A percentile compares a stretch with the other conserved stretches of the same genome.
Evolutionary conservation across 495 filamentous ascomycete species (phyloP).

Genomic region (Sphaerosporella brunnea): DNA sequence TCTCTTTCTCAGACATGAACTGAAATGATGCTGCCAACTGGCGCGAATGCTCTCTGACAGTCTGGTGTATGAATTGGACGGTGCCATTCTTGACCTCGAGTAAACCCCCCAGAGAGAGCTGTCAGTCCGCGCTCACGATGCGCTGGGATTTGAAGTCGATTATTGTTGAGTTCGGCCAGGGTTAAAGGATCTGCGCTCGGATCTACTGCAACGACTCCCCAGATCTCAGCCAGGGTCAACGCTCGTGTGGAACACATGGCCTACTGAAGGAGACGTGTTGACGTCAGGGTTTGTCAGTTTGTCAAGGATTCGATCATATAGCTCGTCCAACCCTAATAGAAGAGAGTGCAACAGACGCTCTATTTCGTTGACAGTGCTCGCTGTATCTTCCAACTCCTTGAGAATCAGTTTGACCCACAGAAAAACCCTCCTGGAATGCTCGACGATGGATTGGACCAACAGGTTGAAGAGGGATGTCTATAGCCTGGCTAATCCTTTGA

Average conservation of each 20-base stretch:
- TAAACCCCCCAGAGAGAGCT: neutral
- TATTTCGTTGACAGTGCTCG: neutral
- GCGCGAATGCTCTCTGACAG: neutral
- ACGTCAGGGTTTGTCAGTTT: neutral
- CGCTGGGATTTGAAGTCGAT: neutral
- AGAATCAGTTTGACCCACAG: neutral
- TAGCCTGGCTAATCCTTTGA: neutral
- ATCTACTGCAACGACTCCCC: neutral
- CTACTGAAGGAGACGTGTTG: neutral
- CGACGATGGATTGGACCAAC: neutral
- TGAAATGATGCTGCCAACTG: neutral
- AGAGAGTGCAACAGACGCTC: neutral
- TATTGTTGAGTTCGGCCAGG: neutral
- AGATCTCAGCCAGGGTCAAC: neutral
- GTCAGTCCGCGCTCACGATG: neutral
- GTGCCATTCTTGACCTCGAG: neutral
- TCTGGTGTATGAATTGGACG: neutral
- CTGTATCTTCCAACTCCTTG: neutral
- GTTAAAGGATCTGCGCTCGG: neutral
- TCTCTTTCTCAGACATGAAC: neutral
- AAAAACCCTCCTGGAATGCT: neutral
- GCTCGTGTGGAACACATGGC: neutral
- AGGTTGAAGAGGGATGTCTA: neutral
- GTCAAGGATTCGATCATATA: neutral
- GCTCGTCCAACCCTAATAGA: neutral